phyloP scores from a whole-genome alignment of 1,284 basidiomycete genomes.

The Ceratobasidium sp. region DNA sequence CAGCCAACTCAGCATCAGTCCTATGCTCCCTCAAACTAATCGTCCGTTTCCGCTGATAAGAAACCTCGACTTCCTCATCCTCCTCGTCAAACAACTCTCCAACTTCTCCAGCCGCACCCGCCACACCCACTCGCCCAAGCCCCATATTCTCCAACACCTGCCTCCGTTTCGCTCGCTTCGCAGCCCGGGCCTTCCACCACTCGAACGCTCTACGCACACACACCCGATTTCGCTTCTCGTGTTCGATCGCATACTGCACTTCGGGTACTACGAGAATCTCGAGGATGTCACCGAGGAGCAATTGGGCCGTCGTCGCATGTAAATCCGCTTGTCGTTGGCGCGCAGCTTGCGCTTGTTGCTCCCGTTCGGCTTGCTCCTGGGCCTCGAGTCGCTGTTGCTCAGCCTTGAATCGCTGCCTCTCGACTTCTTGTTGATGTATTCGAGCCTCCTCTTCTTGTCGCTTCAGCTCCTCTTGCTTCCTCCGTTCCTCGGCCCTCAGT shows the following conservation, averaged over 20 bases:
- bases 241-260: conserved; percentile 34
- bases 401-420: conserved; percentile 10
- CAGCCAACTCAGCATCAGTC: conserved; percentile 37
- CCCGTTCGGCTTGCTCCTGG: conserved; percentile 25
- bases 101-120: conserved; percentile 42
- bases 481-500: conserved; percentile 25
- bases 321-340: background rate
- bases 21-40: conserved; percentile 32
- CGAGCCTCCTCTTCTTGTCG: conserved; percentile 21
- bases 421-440: conserved; percentile 17
- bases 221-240: conserved; percentile 18
- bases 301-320: conserved; percentile 23
- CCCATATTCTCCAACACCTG: conserved; percentile 46
- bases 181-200: conserved; percentile 34
- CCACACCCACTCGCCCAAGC: conserved; percentile 38
- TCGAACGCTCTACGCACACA: conserved; percentile 6
- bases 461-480: background rate
- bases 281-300: conserved; percentile 33
- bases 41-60: conserved; percentile 23
- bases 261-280: conserved; percentile 41
- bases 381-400: conserved; percentile 20
- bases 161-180: conserved; percentile 39
- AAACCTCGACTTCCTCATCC: conserved; percentile 26
- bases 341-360: background rate
- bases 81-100: conserved; percentile 41